These are phyloP conservation scores for Clonostachys sp. DNA, from an alignment of 2,329 filamentous ascomycete genomes.

Conservation along the genomic window DNA sequence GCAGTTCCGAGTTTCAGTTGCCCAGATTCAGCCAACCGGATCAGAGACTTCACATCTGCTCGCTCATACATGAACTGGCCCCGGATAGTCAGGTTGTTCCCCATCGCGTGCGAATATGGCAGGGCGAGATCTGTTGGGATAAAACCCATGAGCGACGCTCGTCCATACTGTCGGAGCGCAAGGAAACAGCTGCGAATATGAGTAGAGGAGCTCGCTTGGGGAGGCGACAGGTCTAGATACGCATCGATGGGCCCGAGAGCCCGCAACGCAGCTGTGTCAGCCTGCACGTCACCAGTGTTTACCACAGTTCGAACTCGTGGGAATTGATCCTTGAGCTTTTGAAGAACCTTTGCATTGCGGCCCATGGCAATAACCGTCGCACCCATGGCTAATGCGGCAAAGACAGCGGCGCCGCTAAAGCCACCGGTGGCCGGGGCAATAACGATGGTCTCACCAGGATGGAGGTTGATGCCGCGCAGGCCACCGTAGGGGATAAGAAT, in stretches of 20 bases:
- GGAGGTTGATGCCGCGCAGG: conserved; percentile 30
- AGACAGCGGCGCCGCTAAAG: conserved; percentile 42
- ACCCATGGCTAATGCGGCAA: conserved; percentile 43
- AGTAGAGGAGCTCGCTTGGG: conserved; percentile 9
- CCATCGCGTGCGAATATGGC: conserved; percentile 18
- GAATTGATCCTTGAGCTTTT: conserved; percentile 13
- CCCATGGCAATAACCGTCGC: conserved; percentile 48
- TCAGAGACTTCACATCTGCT: conserved; percentile 21
- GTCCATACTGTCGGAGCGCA: conserved; percentile 19
- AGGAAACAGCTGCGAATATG: neutral
- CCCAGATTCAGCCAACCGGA: conserved; percentile 32
- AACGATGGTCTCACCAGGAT: conserved; percentile 41
- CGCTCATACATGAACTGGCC: conserved; percentile 34
- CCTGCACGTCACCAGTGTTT: conserved; percentile 31
- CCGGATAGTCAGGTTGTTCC: conserved; percentile 22
- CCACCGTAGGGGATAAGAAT: conserved; percentile 37
- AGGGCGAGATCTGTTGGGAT: conserved; percentile 11
- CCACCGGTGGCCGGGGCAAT: conserved; percentile 43
- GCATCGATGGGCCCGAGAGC: conserved; percentile 22
- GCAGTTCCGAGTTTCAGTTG: conserved; percentile 7
- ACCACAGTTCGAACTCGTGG: conserved; percentile 19
- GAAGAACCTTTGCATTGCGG: conserved; percentile 28
- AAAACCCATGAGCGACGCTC: conserved; percentile 12
- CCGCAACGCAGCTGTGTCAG: conserved; percentile 22
- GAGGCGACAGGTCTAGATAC: conserved; percentile 40